Conservation (phyloP, 352 stramenopile species). For the Plasmopara muralis region DNA sequence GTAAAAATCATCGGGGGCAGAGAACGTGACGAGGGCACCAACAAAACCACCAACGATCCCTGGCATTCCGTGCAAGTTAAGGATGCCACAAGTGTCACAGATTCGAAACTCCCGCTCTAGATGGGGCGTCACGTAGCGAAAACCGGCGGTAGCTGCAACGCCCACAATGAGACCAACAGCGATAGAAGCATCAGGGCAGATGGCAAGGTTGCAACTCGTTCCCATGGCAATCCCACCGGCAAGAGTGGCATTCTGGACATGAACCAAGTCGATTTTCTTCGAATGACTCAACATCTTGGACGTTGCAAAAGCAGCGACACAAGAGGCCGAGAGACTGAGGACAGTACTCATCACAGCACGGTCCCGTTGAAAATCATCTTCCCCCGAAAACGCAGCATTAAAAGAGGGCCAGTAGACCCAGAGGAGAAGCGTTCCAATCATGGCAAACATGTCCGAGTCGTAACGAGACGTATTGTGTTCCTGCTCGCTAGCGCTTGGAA, state of each 20-base stretch:
- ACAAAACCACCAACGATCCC: conserved; percentile 53
- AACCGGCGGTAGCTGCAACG: conserved; percentile 35
- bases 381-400: conserved; percentile 58
- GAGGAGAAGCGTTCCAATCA: conserved; percentile 81
- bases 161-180: conserved; percentile 47
- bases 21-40: conserved; percentile 46
- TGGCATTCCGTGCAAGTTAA: conserved; percentile 79
- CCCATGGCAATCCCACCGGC: conserved; percentile 81
- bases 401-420: conserved; percentile 89
- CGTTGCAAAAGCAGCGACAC: conserved; percentile 48
- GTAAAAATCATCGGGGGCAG: conserved; percentile 45
- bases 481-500: conserved; percentile 28
- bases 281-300: conserved; percentile 31
- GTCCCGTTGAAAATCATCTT: conserved; percentile 55
- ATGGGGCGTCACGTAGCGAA: conserved; percentile 33
- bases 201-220: conserved; percentile 54
- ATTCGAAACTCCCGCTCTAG: conserved; percentile 37
- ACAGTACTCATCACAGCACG: conserved; percentile 72
- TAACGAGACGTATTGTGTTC: conserved; percentile 60
- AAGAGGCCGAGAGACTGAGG: conserved; percentile 61
- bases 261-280: conserved; percentile 80
- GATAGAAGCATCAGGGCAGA: conserved; percentile 52
- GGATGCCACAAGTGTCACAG: conserved; percentile 54
- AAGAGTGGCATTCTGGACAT: conserved; percentile 81
- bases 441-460: conserved; percentile 64